phyloP scores from a whole-genome alignment of 805 yeast species.

The Suhomyces prunicola region DNA sequence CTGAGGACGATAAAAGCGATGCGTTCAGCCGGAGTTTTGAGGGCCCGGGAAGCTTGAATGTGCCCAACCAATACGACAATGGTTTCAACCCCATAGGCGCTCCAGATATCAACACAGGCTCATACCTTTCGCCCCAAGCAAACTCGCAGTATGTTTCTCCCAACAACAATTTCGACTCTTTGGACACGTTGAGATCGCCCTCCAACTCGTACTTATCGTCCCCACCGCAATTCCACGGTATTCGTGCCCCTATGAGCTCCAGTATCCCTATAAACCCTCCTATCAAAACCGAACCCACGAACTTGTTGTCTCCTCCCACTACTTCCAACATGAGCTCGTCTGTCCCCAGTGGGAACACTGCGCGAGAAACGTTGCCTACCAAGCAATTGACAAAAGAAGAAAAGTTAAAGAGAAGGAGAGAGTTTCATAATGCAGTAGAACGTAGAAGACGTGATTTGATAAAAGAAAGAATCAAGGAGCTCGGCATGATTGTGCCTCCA shows the following conservation, averaged over 20 bases:
- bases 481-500: slow-evolving; percentile 80
- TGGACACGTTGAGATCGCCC: slow-evolving; percentile 37
- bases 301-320: slow-evolving; percentile 25
- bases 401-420: slow-evolving; percentile 72
- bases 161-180: slow-evolving; percentile 21
- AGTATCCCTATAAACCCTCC: slow-evolving; percentile 25
- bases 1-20: slow-evolving; percentile 24
- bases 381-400: slow-evolving; percentile 57
- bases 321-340: slow-evolving; percentile 26
- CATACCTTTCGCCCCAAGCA: slow-evolving; percentile 35
- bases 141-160: slow-evolving; percentile 33
- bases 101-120: slow-evolving; percentile 23
- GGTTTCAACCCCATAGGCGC: slow-evolving; percentile 6
- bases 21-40: slow-evolving; percentile 30
- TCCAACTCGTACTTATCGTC: slow-evolving; percentile 32
- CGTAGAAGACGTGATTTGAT: slow-evolving; percentile 87
- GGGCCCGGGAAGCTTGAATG: slow-evolving; percentile 31
- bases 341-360: slow-evolving; percentile 18
- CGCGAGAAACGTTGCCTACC: slow-evolving; percentile 20
- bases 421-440: slow-evolving; percentile 92
- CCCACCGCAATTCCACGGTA: slow-evolving; percentile 29
- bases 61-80: slow-evolving; percentile 14
- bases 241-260: slow-evolving; percentile 14
- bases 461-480: slow-evolving; percentile 81
- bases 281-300: slow-evolving; percentile 8